Conservation (phyloP, 1,139 yeast genomes). For the Hyphopichia burtonii region DNA sequence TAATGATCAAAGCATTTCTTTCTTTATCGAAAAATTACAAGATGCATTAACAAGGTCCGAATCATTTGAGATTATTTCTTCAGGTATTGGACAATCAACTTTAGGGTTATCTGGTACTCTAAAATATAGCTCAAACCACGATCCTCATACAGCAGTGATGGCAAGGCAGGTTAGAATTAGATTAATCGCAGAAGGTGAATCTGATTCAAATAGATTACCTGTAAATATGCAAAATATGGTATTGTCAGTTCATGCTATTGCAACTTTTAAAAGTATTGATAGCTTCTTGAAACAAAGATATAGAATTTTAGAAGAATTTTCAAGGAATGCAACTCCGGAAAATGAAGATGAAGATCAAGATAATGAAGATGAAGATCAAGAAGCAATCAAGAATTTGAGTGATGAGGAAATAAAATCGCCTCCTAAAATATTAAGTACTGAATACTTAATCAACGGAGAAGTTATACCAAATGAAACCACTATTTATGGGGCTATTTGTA, state of each 20-base stretch:
- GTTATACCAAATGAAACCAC: constrained; percentile 69
- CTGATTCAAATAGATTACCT: constrained; percentile 24
- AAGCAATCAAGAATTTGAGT: constrained; percentile 4
- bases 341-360: constrained; percentile 5
- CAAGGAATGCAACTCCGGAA: background rate
- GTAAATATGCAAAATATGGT: constrained; percentile 40
- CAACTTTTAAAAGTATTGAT: constrained; percentile 73
- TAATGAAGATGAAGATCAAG: constrained; percentile 8
- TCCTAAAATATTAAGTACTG: constrained; percentile 34
- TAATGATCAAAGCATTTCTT: constrained; percentile 20
- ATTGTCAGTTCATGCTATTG: constrained; percentile 84
- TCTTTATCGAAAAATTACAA: constrained; percentile 58
- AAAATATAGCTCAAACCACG: constrained; percentile 9
- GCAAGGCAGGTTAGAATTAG: constrained; percentile 70
- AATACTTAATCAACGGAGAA: constrained; percentile 63
- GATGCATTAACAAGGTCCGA: constrained; percentile 77
- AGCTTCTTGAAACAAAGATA: constrained; percentile 52
- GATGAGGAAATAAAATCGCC: constrained; percentile 5
- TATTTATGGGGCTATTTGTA: constrained; percentile 74
- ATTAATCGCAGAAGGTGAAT: constrained; percentile 33
- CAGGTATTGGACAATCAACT: constrained; percentile 32
- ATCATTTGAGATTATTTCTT: constrained; percentile 66
- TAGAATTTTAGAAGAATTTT: constrained; percentile 19
- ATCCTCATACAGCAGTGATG: constrained; percentile 55
- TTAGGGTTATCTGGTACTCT: constrained; percentile 2